These are phyloP conservation scores for Cichorium intybus DNA, from an alignment of 140 eudicot species.

Conservation along the genomic window DNA sequence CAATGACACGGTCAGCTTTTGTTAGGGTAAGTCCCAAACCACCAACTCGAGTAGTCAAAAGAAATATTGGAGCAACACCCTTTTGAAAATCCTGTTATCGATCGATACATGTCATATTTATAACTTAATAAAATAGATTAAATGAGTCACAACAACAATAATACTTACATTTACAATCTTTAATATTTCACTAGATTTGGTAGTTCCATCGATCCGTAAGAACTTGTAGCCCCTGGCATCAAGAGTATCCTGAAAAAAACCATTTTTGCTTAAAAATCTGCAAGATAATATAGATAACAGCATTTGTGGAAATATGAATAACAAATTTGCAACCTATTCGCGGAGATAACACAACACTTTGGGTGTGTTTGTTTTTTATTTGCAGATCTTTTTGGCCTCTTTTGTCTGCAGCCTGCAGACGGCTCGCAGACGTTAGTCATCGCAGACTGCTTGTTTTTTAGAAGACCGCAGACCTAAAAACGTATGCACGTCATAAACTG, in stretches of 20 bases:
- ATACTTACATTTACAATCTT: slow-evolving; percentile 71
- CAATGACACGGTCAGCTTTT: slow-evolving; percentile 95
- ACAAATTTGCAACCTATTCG: too few species aligned
- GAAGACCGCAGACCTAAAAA: too few species aligned
- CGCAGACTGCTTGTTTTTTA: too few species aligned
- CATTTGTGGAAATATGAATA: too few species aligned
- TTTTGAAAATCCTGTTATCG: slow-evolving; percentile 95
- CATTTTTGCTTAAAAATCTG: not conserved
- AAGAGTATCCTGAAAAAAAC: slow-evolving; percentile 49
- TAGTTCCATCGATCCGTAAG: slow-evolving; percentile 94
- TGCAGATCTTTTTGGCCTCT: too few species aligned
- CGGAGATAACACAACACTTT: too few species aligned
- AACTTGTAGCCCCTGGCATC: slow-evolving; percentile 52
- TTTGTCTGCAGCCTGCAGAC: too few species aligned
- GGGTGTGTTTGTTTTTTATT: too few species aligned
- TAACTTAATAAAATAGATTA: not conserved
- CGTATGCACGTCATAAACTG: too few species aligned
- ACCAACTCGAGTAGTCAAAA: slow-evolving; percentile 95
- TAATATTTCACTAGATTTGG: slow-evolving; percentile 80
- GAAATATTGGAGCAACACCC: slow-evolving; percentile 85
- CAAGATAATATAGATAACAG: not conserved
- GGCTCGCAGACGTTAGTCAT: too few species aligned
- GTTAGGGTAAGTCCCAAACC: slow-evolving; percentile 95
- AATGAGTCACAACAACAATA: not conserved
- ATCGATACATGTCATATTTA: not conserved